Evolutionary conservation across 495 filamentous ascomycete genomes (phyloP), one percentile per base, ranked within the genome.

Genomic region (Thermochaetoides thermophila): DNA sequence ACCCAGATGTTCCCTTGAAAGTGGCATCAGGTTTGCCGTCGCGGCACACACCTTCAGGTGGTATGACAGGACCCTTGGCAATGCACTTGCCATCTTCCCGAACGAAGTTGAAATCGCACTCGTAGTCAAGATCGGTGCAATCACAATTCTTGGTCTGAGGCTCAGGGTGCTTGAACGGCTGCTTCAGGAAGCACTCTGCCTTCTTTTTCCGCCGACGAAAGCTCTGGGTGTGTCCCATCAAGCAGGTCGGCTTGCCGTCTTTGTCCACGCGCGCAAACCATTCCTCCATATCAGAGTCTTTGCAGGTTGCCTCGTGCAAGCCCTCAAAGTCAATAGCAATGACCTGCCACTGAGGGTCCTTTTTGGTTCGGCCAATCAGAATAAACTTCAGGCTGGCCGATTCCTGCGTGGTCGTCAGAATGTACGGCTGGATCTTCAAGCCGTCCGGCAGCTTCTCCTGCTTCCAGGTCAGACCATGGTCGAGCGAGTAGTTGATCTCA

Each of bases 151-250:
- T 66, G 18, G 69, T 74, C 21, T 70, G 56, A 2, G 76, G 67
- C 12, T 63, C 43, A 1, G 78, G 69, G 38, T 86, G 77, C 45
- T 84, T 71, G 58, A 86, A 94, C 29, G 84, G 72, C 44, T 87
- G 65, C 37, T 79, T 80, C 35, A 95, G 68, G 56, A 92, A 92
- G 56, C 91, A 97, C 34, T 92, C 69, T 1, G 76, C 73, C 47
- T 86, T 76, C 40, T 78, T 71, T 56, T 89, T 93, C 17, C 89
- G 71, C 37, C 89, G 71, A 14, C 60, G 63, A 54, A 74, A 97
- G 43, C 61, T 81, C 52, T 96, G 85, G 37, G 74, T 84, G 42
- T 87, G 84, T 5, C 89, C 89, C 89, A 96, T 95, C 41, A 97
- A 62, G 52, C 89, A 97, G 26, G 75, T 78, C 12, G 84, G 71